These are phyloP conservation scores for Tolypocladium ovalisporum DNA, from an alignment of 2,329 filamentous ascomycete species.

Conservation along the genomic window DNA sequence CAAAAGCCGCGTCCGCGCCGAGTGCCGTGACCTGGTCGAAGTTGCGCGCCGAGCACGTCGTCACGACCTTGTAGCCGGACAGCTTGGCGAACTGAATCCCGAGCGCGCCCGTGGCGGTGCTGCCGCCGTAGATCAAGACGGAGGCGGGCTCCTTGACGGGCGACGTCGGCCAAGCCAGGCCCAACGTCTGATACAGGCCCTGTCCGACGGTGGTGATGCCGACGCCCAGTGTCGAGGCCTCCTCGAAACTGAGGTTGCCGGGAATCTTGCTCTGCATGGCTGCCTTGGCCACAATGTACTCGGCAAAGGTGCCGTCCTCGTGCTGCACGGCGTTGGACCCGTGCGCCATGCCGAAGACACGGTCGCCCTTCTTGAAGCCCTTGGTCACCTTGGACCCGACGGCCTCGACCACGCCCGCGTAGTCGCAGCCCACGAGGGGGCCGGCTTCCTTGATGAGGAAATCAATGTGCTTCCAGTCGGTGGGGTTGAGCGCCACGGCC, in stretches of 20 bases:
- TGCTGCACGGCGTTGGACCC: conserved; percentile 9
- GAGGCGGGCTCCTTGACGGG: conserved; percentile 5
- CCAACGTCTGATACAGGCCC: conserved; percentile 17
- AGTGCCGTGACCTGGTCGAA: conserved; percentile 24
- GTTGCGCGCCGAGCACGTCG: conserved; percentile 29
- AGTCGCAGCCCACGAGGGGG: conserved; percentile 21
- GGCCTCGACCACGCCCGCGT: conserved; percentile 19
- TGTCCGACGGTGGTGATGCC: conserved; percentile 16
- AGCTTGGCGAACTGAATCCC: conserved; percentile 30
- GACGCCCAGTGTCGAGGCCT: conserved; percentile 13
- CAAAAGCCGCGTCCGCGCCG: conserved; percentile 31
- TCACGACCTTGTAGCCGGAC: conserved; percentile 28
- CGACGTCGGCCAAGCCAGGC: conserved; percentile 12
- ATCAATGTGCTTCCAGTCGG: conserved; percentile 22
- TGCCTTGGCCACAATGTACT: conserved; percentile 13
- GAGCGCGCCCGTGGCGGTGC: conserved; percentile 28
- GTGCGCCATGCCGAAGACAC: conserved; percentile 13
- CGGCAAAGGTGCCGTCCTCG: conserved; percentile 16
- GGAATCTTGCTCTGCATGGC: conserved; percentile 14
- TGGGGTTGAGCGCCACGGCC: conserved; percentile 24
- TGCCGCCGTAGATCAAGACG: conserved; percentile 34
- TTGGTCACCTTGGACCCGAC: conserved; percentile 8
- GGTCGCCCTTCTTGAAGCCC: conserved; percentile 11
- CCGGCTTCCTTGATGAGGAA: conserved; percentile 12
- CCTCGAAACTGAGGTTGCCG: conserved; percentile 10